These are phyloP conservation scores for Lecanicillium sp. DNA, from an alignment of 2,329 filamentous ascomycete genomes.

Conservation along the genomic window DNA sequence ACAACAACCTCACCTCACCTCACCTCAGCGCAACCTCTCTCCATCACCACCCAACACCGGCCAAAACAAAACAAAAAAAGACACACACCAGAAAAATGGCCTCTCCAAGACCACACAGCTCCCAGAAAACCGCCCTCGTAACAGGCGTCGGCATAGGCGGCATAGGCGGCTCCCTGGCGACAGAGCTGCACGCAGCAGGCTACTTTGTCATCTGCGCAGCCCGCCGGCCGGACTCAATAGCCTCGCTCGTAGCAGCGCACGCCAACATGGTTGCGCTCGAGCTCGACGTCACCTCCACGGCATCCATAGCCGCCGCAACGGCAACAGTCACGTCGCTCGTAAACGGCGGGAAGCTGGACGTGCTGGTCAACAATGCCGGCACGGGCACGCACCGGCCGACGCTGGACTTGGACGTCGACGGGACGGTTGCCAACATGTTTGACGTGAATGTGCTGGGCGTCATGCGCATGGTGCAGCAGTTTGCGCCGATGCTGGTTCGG, in stretches of 20 bases:
- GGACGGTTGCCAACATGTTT: constrained; percentile 5
- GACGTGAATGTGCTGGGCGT: constrained; percentile 9
- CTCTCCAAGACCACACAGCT: too few species aligned
- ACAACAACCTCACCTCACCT: too few species aligned
- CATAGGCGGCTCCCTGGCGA: constrained; percentile 8
- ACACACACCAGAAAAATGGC: too few species aligned
- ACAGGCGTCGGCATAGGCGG: constrained; percentile 8
- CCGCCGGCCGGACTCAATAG: constrained; percentile 5
- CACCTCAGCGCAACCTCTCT: too few species aligned
- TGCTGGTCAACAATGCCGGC: constrained; percentile 10
- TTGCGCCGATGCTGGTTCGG: constrained; percentile 13
- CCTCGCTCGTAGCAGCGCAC: neutral
- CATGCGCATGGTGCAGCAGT: constrained; percentile 15
- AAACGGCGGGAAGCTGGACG: constrained; percentile 6
- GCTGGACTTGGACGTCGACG: constrained; percentile 9
- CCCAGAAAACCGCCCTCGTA: constrained; percentile 9
- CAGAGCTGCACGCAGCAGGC: constrained; percentile 6
- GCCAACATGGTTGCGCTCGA: constrained; percentile 4
- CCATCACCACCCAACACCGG: too few species aligned
- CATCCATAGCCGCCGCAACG: constrained; percentile 3
- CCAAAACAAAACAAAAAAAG: too few species aligned
- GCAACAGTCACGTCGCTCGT: neutral
- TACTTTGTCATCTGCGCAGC: constrained; percentile 9
- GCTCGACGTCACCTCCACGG: constrained; percentile 7
- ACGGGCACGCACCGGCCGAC: constrained; percentile 6